phyloP scores from a whole-genome alignment of 208 protist genomes.

The Leishmania braziliensis region DNA sequence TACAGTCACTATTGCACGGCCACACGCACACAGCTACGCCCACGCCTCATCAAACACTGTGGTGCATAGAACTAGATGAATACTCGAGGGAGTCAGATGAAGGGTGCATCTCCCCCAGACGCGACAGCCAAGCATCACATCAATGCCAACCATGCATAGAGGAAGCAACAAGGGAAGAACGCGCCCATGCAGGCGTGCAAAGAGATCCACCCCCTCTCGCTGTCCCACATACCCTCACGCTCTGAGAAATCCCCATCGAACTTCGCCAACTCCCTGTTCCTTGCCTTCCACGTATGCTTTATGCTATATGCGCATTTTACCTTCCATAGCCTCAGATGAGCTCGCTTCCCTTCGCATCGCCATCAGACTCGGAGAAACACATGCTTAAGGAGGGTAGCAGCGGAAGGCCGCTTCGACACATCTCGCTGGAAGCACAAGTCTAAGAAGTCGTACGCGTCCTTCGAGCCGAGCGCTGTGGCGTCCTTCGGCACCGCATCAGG shows the following conservation, averaged over 20 bases:
- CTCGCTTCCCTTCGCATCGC: background rate
- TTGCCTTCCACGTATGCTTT: background rate
- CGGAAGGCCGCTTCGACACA: slow-evolving; percentile 70
- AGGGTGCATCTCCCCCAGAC: background rate
- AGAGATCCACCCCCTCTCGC: background rate
- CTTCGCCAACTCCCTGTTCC: background rate
- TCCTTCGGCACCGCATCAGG: slow-evolving; percentile 89
- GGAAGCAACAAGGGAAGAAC: background rate
- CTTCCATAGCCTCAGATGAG: background rate
- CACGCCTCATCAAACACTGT: background rate
- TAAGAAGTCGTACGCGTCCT: slow-evolving; percentile 86
- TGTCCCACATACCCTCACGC: background rate
- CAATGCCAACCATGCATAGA: background rate
- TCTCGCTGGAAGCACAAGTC: slow-evolving; percentile 87
- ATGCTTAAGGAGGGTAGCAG: slow-evolving; percentile 71
- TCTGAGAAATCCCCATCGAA: background rate
- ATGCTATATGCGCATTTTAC: background rate
- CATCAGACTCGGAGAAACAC: slow-evolving; percentile 67
- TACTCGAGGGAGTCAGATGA: background rate
- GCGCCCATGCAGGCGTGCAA: background rate
- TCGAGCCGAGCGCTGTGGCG: slow-evolving; percentile 65
- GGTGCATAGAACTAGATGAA: background rate
- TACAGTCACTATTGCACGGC: background rate
- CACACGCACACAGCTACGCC: background rate
- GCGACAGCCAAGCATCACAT: background rate